Percentiles rank a stretch among this genome's conserved stretches.
phyloP scores from a whole-genome alignment of 257 asterid species.

The Echium plantagineum region DNA sequence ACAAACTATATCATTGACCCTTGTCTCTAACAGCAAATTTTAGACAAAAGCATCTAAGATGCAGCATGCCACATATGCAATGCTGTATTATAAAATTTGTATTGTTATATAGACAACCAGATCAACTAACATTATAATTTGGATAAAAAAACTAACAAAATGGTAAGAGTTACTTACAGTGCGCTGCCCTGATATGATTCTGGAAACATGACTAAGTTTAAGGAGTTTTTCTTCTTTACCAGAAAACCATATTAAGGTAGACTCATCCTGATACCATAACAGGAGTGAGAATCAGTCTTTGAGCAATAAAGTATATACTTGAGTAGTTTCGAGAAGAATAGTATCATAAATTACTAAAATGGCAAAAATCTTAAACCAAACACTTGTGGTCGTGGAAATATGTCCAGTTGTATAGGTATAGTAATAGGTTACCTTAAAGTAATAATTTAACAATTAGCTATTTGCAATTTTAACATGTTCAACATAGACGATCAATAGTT shows the following conservation, averaged over 20 bases:
- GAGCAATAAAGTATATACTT: constrained; percentile 6
- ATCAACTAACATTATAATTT: background rate
- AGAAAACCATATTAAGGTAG: constrained; percentile 87
- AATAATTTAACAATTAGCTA: too few relatives aligned
- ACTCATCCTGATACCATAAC: constrained; percentile 58
- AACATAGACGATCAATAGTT: too few relatives aligned
- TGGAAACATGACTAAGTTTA: constrained; percentile 73
- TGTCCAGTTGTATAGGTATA: background rate
- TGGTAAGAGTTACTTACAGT: constrained; percentile 56
- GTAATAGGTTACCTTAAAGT: background rate
- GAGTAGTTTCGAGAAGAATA: constrained; percentile 5
- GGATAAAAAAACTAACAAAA: background rate
- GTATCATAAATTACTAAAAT: background rate
- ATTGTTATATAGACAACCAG: background rate
- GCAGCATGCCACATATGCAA: too few relatives aligned
- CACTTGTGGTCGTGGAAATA: background rate
- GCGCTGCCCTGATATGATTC: constrained; percentile 96
- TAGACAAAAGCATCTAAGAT: too few relatives aligned
- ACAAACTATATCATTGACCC: too few relatives aligned
- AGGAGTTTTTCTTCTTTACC: constrained; percentile 96
- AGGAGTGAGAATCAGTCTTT: constrained; percentile 15
- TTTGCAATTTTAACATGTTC: background rate
- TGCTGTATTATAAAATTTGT: background rate
- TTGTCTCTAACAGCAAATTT: too few relatives aligned
- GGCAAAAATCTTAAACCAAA: background rate